These are phyloP conservation scores for Yamadazyma diddensiae DNA, from an alignment of 1,139 yeast species.

Conservation along the genomic window DNA sequence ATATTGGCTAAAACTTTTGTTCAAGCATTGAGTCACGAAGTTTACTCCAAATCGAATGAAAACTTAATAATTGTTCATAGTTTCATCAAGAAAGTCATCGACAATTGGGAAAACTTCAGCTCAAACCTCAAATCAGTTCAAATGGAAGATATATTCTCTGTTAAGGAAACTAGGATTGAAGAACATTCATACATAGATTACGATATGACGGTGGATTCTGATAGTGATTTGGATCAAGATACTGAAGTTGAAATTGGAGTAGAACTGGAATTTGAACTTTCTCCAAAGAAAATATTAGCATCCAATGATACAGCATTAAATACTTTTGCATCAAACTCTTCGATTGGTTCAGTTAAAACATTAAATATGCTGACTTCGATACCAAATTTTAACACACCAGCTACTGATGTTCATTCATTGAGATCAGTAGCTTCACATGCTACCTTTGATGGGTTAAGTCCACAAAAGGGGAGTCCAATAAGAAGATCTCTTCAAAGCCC, in stretches of 20 bases:
- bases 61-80: constrained; percentile 48
- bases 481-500: constrained; percentile 1
- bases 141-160: constrained; percentile 22
- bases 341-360: constrained; percentile 1
- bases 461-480: constrained; percentile 2
- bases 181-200: constrained; percentile 31
- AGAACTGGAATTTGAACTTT: constrained; percentile 3
- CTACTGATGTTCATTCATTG: not conserved
- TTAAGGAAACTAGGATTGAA: constrained; percentile 16
- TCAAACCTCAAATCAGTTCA: constrained; percentile 10
- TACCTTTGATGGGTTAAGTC: not conserved
- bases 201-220: constrained; percentile 28
- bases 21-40: constrained; percentile 52
- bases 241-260: constrained; percentile 3
- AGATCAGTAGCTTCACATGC: constrained; percentile 1
- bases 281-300: constrained; percentile 8
- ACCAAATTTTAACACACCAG: not conserved
- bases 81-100: constrained; percentile 47
- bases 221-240: constrained; percentile 12
- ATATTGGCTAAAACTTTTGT: constrained; percentile 49
- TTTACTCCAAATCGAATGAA: constrained; percentile 41
- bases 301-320: constrained; percentile 8
- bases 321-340: constrained; percentile 1
- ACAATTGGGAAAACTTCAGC: constrained; percentile 33
- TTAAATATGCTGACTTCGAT: constrained; percentile 1